Conservation (phyloP, 2,329 filamentous ascomycete species). For the Diaporthe helianthi region DNA sequence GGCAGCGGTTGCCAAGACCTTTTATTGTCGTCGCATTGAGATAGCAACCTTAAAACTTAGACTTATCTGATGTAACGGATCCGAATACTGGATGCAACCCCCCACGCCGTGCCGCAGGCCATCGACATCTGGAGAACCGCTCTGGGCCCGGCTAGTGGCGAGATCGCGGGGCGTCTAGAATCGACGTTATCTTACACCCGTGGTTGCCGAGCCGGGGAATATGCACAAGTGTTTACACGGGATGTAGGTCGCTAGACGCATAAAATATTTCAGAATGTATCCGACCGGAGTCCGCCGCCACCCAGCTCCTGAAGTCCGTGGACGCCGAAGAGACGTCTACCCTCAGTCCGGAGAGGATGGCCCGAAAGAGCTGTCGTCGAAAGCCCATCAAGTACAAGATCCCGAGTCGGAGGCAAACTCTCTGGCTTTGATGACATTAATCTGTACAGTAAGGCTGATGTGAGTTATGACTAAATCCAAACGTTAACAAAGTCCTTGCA, state of each 20-base stretch:
- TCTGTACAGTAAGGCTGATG: no score
- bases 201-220: neutral
- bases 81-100: slow-evolving; percentile 19
- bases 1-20: neutral
- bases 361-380: no score
- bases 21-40: neutral
- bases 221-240: neutral
- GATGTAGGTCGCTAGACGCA: no score
- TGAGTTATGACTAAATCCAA: no score
- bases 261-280: neutral
- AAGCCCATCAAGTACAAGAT: no score
- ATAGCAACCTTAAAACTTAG: slow-evolving; percentile 16
- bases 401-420: no score
- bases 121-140: neutral
- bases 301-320: no score
- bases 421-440: no score
- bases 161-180: neutral
- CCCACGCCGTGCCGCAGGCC: neutral
- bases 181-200: neutral
- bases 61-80: slow-evolving; percentile 16
- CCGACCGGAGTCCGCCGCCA: no score
- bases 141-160: neutral
- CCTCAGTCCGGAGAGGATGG: no score
- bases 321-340: neutral
- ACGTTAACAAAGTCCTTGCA: no score